A percentile compares a stretch with the other conserved stretches of the same genome.
Evolutionary conservation across 1,284 basidiomycete species (phyloP).

Genomic region (Naganishia sp.): DNA sequence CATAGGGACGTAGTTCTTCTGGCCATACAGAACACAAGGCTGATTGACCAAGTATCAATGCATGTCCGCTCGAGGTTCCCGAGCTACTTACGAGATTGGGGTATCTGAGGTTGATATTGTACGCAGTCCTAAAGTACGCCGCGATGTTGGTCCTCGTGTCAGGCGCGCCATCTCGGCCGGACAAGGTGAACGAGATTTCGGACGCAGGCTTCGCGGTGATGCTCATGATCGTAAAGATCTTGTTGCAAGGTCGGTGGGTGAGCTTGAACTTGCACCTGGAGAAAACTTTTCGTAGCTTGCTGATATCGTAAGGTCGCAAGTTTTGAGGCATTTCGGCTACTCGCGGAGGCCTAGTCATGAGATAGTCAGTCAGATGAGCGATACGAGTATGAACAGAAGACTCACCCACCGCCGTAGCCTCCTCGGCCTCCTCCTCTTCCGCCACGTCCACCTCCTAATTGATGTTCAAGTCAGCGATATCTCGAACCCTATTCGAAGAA

Average conservation of each 20-base stretch:
- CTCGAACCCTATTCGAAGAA: neutral
- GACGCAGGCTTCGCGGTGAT: constrained; percentile 43
- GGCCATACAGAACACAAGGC: constrained; percentile 47
- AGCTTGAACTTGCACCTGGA: constrained; percentile 34
- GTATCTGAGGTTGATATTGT: constrained; percentile 46
- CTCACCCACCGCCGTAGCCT: constrained; percentile 20
- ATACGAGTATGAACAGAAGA: constrained; percentile 36
- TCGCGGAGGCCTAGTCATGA: constrained; percentile 7
- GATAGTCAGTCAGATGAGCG: no score
- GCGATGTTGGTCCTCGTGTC: constrained; percentile 42
- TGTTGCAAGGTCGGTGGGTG: constrained; percentile 40
- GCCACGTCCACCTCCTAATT: constrained; percentile 4
- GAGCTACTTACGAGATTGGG: constrained; percentile 38
- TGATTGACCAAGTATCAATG: no score
- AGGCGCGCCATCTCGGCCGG: constrained; percentile 43
- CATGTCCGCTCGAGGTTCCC: no score
- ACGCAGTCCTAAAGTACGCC: constrained; percentile 50
- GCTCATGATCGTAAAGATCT: constrained; percentile 42
- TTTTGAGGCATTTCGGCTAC: constrained; percentile 36
- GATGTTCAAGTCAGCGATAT: neutral
- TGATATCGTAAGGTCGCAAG: constrained; percentile 40
- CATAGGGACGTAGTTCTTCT: constrained; percentile 50
- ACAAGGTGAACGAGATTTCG: constrained; percentile 45
- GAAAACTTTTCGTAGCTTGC: constrained; percentile 45
- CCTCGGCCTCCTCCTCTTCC: constrained; percentile 34